Base-by-base conservation (phyloP, 306 rosid species). In the Urtica urens region DNA sequence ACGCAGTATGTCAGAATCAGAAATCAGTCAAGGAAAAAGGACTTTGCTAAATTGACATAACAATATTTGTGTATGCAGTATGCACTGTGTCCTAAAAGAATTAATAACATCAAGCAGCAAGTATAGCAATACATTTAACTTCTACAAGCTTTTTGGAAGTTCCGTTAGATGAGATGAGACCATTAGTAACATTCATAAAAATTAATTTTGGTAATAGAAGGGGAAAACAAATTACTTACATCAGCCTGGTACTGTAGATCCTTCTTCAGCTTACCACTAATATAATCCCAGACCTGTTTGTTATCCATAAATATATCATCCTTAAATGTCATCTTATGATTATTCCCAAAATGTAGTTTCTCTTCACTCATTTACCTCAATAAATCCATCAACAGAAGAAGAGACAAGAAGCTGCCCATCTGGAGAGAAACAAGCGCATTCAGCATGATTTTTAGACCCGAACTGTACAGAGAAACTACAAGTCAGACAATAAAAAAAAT, bases 211-310 rank as follows among this genome's bases (percentile, higher is more conserved):
- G 19, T 11, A 23, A 47, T 4, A 2, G 18, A 14, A 17, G 2
- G 2, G 30, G 30, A 26, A 15, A 33, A 38, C 28, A 34, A 61
- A 35, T 23, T 58, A 52, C 99, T 85, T 66, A 90, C 99, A 68
- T 92, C 96, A 58, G 99, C 96, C 72, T 92, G 99, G 80, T 92
- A 92, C 74, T 85, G 99, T 64, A 92, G 94, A 69, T 92, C 99
- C 71, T 92, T 92, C 83, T 92, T 92, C 72, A 92, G 80, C 53
- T 92, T 92, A 64, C 99, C 96, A 59, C 99, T 92, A 39, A 86
- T 57, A 69, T 92, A 86, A 66, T 86, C 99, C 96, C 96, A 92
- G 58, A 92, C 99, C 94, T 82, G 63, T 49, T 55, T 49, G 65
- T 37, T 52, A 60, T 29, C 19, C 40, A 17, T 5, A 39, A 19